phyloP scores from a whole-genome alignment of 306 rosid genomes.

The Corylus americana region DNA sequence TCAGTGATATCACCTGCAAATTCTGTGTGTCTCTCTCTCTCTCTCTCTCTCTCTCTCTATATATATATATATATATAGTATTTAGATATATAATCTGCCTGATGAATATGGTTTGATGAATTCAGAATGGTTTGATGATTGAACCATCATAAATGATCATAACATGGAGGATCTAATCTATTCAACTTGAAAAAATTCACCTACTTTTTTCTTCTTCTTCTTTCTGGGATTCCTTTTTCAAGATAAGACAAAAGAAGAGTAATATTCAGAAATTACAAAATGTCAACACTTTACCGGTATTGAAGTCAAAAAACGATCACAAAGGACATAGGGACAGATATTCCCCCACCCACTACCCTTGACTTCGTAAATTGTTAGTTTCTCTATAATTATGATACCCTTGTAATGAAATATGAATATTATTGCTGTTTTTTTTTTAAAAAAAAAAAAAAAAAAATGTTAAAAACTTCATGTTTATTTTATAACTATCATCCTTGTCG shows the following conservation, averaged over 20 bases:
- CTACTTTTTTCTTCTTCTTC: background rate
- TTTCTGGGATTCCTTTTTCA: background rate
- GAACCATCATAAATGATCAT: background rate
- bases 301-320: background rate
- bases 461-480: too few relatives aligned
- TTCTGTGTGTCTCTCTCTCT: background rate
- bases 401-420: background rate
- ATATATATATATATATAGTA: too few relatives aligned
- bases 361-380: background rate
- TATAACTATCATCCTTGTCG: too few relatives aligned
- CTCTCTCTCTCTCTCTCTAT: too few relatives aligned
- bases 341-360: background rate
- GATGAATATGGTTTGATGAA: background rate
- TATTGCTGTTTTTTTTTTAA: background rate
- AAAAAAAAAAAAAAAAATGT: too few relatives aligned
- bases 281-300: background rate
- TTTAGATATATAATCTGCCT: too few relatives aligned
- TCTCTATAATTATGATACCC: background rate
- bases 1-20: background rate
- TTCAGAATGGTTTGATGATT: background rate
- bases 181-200: background rate
- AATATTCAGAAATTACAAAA: background rate
- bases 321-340: background rate
- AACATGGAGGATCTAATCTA: background rate
- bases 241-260: background rate